Percentiles rank a stretch among this genome's conserved stretches.
phyloP scores from a whole-genome alignment of 192 early-diverging fungal genomes.

The Coemansia sp. region DNA sequence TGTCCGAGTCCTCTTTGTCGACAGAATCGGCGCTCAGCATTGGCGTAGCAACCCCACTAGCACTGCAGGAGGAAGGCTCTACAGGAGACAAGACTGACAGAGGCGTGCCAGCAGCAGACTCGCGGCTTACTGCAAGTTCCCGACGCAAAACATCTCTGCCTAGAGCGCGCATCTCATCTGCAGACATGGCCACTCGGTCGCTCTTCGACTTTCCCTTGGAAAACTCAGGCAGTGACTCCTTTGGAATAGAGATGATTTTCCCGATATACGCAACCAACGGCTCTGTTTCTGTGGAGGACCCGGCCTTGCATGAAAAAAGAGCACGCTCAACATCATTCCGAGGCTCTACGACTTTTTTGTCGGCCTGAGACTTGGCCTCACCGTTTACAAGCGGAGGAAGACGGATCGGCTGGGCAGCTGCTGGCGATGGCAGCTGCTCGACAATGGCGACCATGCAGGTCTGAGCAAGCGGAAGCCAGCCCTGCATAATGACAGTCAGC shows the following conservation, averaged over 20 bases:
- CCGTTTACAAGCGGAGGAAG: slow-evolving; percentile 76
- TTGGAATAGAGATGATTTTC: slow-evolving; percentile 90
- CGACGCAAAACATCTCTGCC: slow-evolving; percentile 57
- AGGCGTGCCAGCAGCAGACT: slow-evolving; percentile 24
- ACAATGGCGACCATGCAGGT: slow-evolving; percentile 84
- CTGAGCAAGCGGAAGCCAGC: slow-evolving; percentile 93
- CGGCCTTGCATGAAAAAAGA: slow-evolving; percentile 71
- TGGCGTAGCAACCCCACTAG: slow-evolving; percentile 37
- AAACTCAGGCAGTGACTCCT: slow-evolving; percentile 67
- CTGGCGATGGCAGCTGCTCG: slow-evolving; percentile 86
- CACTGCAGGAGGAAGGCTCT: slow-evolving; percentile 17
- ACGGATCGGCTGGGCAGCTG: slow-evolving; percentile 73
- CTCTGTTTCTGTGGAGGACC: slow-evolving; percentile 31
- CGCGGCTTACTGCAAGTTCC: slow-evolving; percentile 40
- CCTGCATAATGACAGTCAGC: slow-evolving; percentile 80
- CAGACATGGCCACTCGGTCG: slow-evolving; percentile 68
- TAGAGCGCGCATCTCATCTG: slow-evolving; percentile 87
- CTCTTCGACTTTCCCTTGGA: slow-evolving; percentile 42
- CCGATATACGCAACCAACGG: slow-evolving; percentile 86
- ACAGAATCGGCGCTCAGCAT: slow-evolving; percentile 2
- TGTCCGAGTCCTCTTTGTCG: slow-evolving; percentile 15
- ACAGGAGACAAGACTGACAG: slow-evolving; percentile 15
- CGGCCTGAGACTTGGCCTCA: slow-evolving; percentile 14
- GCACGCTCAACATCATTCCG: slow-evolving; percentile 67
- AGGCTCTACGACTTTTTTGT: slow-evolving; percentile 48